Evolutionary conservation across 2,329 filamentous ascomycete genomes (phyloP), one percentile per base, ranked within the genome.

Genomic region (Sporothrix curviconia): DNA sequence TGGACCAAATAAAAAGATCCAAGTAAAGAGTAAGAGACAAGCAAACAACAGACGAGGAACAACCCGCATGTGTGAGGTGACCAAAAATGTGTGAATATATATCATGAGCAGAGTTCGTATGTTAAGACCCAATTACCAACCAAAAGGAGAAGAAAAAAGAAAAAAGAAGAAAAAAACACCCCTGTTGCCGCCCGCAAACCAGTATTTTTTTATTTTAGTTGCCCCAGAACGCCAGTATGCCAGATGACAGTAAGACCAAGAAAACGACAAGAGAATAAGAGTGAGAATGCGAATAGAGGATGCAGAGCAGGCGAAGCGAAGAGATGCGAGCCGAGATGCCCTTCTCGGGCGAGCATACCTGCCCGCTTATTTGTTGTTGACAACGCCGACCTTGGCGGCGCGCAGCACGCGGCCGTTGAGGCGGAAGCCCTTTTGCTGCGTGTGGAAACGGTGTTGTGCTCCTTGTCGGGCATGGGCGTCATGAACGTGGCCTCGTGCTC

Each of bases 401-500:
- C 94, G 84, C 67, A 99, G 75, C 58, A 96, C 81, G 61, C 94
- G 81, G 60, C 92, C 92, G 71, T 99, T 97, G 63, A 97, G 83
- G 74, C 84, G 85, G 79, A 96, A 99, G 55, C 94, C 94, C 80
- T 96, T 97, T 74, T 90, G 89, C 80, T 97, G 92, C 51, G 90
- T 90, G 71, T 87, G 85, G 77, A 97, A 94, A 96, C 89, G 57
- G 85, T 88, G 66, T 90, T 90, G 68, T 97, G 85, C 72, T 96
- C 88, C 80, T 95, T 95, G 65, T 84, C 91, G 55, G 85, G 81
- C 77, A 90, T 84, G 43, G 91, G 90, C 9, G 90, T 85, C 86
- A 95, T 92, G 76, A 97, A 97, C 22, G 90, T 94, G 37, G 94
- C 94, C 79, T 99, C 94, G 72, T 97, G 94, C 74, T 89, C 81